Base-by-base conservation (phyloP, 768 basidiomycete species). In the Trametes gibbosa region DNA sequence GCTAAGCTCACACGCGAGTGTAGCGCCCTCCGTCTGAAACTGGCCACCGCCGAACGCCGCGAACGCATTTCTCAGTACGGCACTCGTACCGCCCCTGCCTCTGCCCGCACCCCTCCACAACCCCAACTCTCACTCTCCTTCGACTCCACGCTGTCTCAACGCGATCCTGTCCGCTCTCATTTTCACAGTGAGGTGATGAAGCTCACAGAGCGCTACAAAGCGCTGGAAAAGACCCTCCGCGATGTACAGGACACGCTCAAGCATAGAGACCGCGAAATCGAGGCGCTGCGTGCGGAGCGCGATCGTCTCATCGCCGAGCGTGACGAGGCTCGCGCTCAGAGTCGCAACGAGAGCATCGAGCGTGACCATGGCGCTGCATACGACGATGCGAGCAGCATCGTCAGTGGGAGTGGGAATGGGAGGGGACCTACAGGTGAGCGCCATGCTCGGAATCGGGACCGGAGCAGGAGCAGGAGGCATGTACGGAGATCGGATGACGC, bases 211-310 rank as follows among this genome's bases (percentile, higher is more conserved):
- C 79, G 82, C 16, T 86, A 82, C 72, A 81, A 76, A 69, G 70
- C 77, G 68, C 76, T 90, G 49, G 88, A 90, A 65, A 80, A 75
- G 65, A 78, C 84, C 17, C 73, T 90, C 58, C 81, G 77, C 65
- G 87, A 89, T 64, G 83, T 85, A 48, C 77, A 81, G 50, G 86
- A 89, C 13, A 63, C 83, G 48, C 70, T 90, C 63, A 79, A 78
- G 57, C 62, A 75, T 1, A 80, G 82, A 60, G 89, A 90, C 60
- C 65, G 73, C 46, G 87, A 90, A 73, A 70, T 87, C 47, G 84
- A 86, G 32, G 74, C 73, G 56, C 69, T 86, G 66, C 82, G 72
- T 62, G 72, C 66, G 61, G 76, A 78, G 41, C 66, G 71, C 50
- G 77, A 75, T 29, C 66, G 52, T 24, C 59, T 73, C 25, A 35